Conservation (phyloP, 192 early-diverging fungal species). For the Phycomyces nitens region DNA sequence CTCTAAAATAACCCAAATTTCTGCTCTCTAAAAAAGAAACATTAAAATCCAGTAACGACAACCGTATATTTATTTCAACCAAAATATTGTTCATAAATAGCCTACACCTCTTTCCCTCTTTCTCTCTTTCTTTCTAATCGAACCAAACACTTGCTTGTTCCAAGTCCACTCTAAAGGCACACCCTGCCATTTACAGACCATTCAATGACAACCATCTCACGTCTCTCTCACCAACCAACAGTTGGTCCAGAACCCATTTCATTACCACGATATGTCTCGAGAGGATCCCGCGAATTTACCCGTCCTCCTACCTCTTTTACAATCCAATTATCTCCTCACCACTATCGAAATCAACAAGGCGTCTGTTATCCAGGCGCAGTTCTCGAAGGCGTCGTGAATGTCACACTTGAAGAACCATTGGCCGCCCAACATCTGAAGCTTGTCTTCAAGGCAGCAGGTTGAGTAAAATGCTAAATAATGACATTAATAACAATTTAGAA, state of each 20-base stretch:
- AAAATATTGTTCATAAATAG: not conserved
- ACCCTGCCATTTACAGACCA: not conserved
- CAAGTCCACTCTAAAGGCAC: not conserved
- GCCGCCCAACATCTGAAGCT: conserved; percentile 27
- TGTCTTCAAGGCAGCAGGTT: conserved; percentile 26
- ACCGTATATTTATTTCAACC: not conserved
- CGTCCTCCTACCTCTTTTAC: not conserved
- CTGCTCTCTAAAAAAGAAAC: not conserved
- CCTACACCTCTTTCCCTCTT: not conserved
- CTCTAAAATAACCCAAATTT: too few relatives aligned
- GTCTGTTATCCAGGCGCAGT: conserved; percentile 18
- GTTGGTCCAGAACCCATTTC: not conserved
- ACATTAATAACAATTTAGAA: not conserved
- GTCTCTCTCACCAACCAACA: not conserved
- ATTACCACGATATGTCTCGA: not conserved
- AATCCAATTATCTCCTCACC: not conserved
- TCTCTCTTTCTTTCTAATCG: not conserved
- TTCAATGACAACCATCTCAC: too few relatives aligned
- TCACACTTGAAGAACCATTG: conserved; percentile 10
- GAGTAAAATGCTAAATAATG: not conserved
- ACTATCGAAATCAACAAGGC: not conserved
- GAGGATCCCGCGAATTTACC: not conserved
- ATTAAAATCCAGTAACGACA: not conserved
- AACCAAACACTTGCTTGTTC: not conserved
- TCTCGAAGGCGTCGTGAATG: conserved; percentile 14